A percentile compares a stretch with the other conserved stretches of the same genome.
Conservation (phyloP, 495 filamentous ascomycete species). For the Penicillium coffeae region DNA sequence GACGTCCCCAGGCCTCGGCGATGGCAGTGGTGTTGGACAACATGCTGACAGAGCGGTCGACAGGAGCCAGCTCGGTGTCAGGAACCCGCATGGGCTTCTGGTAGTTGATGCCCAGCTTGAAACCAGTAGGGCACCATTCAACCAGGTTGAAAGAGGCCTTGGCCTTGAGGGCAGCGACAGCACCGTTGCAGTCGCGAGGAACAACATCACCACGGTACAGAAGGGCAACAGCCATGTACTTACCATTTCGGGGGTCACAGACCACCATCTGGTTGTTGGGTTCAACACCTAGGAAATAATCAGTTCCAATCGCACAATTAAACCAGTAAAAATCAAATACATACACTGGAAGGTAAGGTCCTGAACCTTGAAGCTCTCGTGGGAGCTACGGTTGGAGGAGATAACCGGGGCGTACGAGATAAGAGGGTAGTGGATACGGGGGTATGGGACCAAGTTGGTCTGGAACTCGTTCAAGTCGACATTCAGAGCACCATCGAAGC, state of each 20-base stretch:
- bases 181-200: constrained; percentile 76
- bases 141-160: constrained; percentile 88
- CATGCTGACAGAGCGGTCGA: constrained; percentile 87
- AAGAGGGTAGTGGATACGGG: constrained; percentile 86
- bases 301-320: neutral
- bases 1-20: constrained; percentile 81
- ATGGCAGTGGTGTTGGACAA: constrained; percentile 90
- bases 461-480: constrained; percentile 94
- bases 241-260: constrained; percentile 86
- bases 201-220: constrained; percentile 89
- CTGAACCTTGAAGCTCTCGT: constrained; percentile 88
- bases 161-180: constrained; percentile 77
- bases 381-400: constrained; percentile 72
- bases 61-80: constrained; percentile 70
- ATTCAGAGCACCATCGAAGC: constrained; percentile 87
- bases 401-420: constrained; percentile 89
- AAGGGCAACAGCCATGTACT: constrained; percentile 91
- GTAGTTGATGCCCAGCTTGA: constrained; percentile 94
- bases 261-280: constrained; percentile 97
- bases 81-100: constrained; percentile 81
- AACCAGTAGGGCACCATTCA: constrained; percentile 94
- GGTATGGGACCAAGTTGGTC: constrained; percentile 89
- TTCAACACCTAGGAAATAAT: constrained; percentile 61
- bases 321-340: constrained; percentile 11
- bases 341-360: constrained; percentile 85